Evolutionary conservation across 2,329 filamentous ascomycete species (phyloP), one percentile per base, ranked within the genome.

Genomic region (Clonostachys sp.): DNA sequence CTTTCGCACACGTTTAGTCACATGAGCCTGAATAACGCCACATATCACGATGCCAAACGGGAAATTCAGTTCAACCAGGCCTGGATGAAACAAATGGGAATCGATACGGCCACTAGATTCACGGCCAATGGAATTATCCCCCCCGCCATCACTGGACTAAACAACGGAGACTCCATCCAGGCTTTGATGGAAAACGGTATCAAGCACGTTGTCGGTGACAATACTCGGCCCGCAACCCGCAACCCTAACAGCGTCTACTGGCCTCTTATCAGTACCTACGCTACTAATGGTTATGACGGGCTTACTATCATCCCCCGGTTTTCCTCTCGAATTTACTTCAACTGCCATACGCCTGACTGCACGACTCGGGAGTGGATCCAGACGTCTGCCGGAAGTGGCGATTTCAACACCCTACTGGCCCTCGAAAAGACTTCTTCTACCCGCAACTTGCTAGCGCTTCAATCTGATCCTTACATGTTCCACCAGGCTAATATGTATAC

Each of bases 1-100:
- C 64, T 84, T n/a, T 81, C 79, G 2, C 81, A 84, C 61, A 84
- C 81, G 1, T 84, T 83, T 59, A 78, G 77, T 4, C 81, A 84
- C 52, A 65, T 75, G 53, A 73, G 76, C 51, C 62, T 82, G 49
- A 75, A 83, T 55, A 83, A 83, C 51, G 76, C 79, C 8, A 83
- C 80, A 1, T 83, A 80, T 62, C 57, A 65, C 4, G 81, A 84
- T 54, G 67, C 78, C 2, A 59, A 60, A 48, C 77, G 74, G 52
- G 81, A 84, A 58, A 81, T 84, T 41, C 65, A 68, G 18, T 84
- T 80, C 66, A 84, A 84, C 62, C 67, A 76, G 53, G 76, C 71
- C 12, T 84, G 80, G 79, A 58, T 83, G 40, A 67, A 71, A 50
- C 73, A 80, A 53, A 67, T 74, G 10, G 76, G 77, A 12, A 65